A percentile compares a stretch with the other conserved stretches of the same genome.
phyloP scores from a whole-genome alignment of 805 yeast genomes.

The Yamadazyma phyllophila region DNA sequence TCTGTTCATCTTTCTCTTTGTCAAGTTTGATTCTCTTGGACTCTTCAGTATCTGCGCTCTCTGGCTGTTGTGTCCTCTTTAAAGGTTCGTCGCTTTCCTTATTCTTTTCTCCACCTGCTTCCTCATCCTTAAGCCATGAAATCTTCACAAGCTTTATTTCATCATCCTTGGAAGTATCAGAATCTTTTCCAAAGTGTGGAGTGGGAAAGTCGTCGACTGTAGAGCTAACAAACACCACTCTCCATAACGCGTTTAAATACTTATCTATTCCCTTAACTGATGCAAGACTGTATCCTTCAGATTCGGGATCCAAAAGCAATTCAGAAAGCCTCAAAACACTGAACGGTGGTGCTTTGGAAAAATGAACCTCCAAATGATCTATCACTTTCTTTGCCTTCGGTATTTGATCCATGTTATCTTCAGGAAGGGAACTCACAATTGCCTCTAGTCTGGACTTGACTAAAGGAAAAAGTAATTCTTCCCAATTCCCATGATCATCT shows the following conservation, averaged over 20 bases:
- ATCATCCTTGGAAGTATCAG: conserved; percentile 2
- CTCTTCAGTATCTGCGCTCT: not conserved
- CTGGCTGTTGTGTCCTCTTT: not conserved
- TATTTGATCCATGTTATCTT: not conserved
- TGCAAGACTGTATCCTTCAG: conserved; percentile 29
- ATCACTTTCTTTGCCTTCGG: conserved; percentile 24
- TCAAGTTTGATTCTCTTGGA: not conserved
- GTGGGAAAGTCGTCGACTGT: conserved; percentile 24
- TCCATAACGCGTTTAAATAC: conserved; percentile 43
- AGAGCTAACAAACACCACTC: conserved; percentile 29
- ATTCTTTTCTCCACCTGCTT: not conserved
- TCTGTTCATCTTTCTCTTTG: not conserved
- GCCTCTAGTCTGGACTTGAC: conserved; percentile 2
- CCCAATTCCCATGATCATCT: conserved; percentile 5
- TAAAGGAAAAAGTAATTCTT: not conserved
- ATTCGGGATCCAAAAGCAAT: conserved; percentile 38
- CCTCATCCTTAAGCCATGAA: conserved; percentile 25
- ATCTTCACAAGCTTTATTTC: conserved; percentile 24
- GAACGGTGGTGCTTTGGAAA: conserved; percentile 40
- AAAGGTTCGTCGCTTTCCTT: not conserved
- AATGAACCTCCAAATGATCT: conserved; percentile 28
- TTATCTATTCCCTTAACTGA: conserved; percentile 35
- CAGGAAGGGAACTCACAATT: conserved; percentile 1
- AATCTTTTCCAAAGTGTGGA: conserved; percentile 11
- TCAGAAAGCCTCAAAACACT: conserved; percentile 50